phyloP scores from a whole-genome alignment of 2,329 filamentous ascomycete species.

The Neofusicoccum kwambonambiense region DNA sequence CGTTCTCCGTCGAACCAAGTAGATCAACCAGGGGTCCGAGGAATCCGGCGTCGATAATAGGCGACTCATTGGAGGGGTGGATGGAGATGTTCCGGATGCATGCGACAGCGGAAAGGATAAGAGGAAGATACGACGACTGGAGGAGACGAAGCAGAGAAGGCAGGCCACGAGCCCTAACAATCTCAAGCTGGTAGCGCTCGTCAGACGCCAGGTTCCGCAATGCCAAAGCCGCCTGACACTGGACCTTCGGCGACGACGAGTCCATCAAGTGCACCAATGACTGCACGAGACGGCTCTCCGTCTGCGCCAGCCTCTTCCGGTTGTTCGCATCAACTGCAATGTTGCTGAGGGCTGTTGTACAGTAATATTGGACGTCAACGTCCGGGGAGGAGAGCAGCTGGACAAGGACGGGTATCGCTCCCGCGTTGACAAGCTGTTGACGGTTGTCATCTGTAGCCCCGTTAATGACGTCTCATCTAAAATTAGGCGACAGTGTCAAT shows the following conservation, averaged over 20 bases:
- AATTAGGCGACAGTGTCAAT: slow-evolving; percentile 6
- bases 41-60: slow-evolving; percentile 97
- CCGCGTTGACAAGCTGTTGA: slow-evolving; percentile 94
- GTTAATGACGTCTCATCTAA: slow-evolving; percentile 22
- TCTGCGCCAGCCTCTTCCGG: slow-evolving; percentile 84
- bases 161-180: slow-evolving; percentile 85
- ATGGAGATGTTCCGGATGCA: slow-evolving; percentile 99
- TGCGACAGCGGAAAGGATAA: slow-evolving; percentile 94
- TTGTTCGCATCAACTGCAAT: slow-evolving; percentile 94
- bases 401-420: slow-evolving; percentile 95
- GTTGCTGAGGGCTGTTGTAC: slow-evolving; percentile 96
- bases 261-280: slow-evolving; percentile 96
- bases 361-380: slow-evolving; percentile 99
- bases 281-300: slow-evolving; percentile 86
- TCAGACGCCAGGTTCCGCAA: slow-evolving; percentile 93
- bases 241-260: slow-evolving; percentile 93
- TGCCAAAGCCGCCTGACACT: slow-evolving; percentile 93
- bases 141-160: slow-evolving; percentile 82
- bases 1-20: slow-evolving; percentile 91
- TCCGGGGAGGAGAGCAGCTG: slow-evolving; percentile 90
- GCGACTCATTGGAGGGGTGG: slow-evolving; percentile 94
- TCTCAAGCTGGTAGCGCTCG: slow-evolving; percentile 97
- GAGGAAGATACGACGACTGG: slow-evolving; percentile 90
- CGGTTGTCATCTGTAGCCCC: slow-evolving; percentile 78
- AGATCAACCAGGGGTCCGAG: slow-evolving; percentile 90